Evolutionary conservation across 2,329 filamentous ascomycete species (phyloP), one percentile per base, ranked within the genome.

Genomic region (Xylariales sp.): DNA sequence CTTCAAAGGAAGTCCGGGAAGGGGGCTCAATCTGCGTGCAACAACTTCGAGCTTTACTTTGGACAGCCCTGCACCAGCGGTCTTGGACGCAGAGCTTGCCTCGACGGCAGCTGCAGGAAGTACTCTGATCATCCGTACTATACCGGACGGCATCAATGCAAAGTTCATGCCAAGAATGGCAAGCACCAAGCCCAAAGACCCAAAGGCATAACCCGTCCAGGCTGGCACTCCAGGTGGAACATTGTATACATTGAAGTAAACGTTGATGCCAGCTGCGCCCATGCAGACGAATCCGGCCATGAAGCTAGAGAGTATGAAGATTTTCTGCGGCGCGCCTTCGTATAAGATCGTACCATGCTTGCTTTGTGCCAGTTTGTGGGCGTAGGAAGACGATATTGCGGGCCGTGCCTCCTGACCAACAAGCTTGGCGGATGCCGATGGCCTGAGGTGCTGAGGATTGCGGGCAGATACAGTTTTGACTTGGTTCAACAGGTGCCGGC

Each of bases 261-360:
- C 71, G 56, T 76, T 74, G 51, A 70, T 66, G 34, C 65, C 61
- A 2, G 72, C 68, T 52, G 73, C 78, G 27, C 59, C 50, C 43
- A 78, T 66, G 58, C 73, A 78, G 53, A 76, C 74, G 16, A 69
- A 46, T 2, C 74, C 74, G 19, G 76, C 72, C 11, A 65, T 59
- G 60, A 82, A 81, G 55, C 77, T 78, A 33, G 76, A 74, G 50
- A 76, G 56, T 47, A 83, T 71, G 59, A 81, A 84, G 61, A 72
- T 70, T 43, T 74, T 74, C 53, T 86, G 81, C 1, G 80, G 79
- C 11, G 79, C 78, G 1, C 76, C 74, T 52, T 82, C 70, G 65
- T 85, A 88, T 31, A 88, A 68, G 3, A 76, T 61, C 6, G 82
- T 79, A 4, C 75, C 70, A 2, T 69, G 63, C n/a, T 69, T 55